These are phyloP conservation scores for Botrytis squamosa DNA, from an alignment of 2,329 filamentous ascomycete species.

Conservation along the genomic window DNA sequence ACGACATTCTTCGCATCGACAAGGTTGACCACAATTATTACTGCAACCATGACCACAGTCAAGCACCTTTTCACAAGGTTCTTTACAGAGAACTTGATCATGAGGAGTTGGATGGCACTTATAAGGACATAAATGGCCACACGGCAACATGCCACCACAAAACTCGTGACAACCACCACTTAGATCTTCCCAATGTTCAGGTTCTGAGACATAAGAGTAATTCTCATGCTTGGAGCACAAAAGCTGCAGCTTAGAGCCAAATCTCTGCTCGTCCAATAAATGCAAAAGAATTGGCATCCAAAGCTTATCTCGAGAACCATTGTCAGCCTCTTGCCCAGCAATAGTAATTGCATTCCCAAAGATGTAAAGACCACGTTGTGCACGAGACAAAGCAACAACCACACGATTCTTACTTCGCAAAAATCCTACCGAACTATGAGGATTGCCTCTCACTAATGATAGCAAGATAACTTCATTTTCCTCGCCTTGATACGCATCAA, in stretches of 20 bases:
- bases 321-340: conserved; percentile 20
- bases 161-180: conserved; percentile 52
- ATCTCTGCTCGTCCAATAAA: conserved; percentile 44
- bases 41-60: conserved; percentile 38
- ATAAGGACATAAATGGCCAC: conserved; percentile 36
- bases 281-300: conserved; percentile 40
- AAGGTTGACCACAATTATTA: conserved; percentile 29
- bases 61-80: conserved; percentile 30
- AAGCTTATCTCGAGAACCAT: conserved; percentile 30
- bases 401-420: conserved; percentile 60
- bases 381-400: conserved; percentile 64
- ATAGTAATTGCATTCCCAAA: conserved; percentile 71
- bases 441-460: conserved; percentile 74
- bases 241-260: conserved; percentile 53
- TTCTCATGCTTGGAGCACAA: conserved; percentile 59
- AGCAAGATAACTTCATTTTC: conserved; percentile 83
- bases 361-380: conserved; percentile 76
- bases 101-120: conserved; percentile 38
- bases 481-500: conserved; percentile 89
- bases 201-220: conserved; percentile 51
- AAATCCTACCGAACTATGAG: conserved; percentile 64
- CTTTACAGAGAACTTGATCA: conserved; percentile 29
- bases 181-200: conserved; percentile 52
- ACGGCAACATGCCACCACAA: conserved; percentile 44
- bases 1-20: conserved; percentile 32